Conservation (phyloP, 495 filamentous ascomycete species). For the Wilcoxina mikolae region DNA sequence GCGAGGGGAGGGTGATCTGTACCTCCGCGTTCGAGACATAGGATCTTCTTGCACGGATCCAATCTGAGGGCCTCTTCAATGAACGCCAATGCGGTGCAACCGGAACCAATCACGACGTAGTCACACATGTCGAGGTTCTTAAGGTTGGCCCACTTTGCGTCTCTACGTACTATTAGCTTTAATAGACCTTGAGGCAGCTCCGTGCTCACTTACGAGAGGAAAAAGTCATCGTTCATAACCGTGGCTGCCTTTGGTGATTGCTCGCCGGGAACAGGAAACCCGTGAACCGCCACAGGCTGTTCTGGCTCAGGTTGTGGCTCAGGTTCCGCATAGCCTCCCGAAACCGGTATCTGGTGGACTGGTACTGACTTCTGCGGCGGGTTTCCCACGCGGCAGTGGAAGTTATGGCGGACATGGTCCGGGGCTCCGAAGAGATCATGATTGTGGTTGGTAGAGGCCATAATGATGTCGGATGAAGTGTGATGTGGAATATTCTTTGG, state of each 20-base stretch:
- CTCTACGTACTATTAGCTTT: background rate
- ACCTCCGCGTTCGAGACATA: slow-evolving; percentile 4
- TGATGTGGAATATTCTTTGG: too few relatives aligned
- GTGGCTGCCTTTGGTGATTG: background rate
- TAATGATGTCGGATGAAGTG: too few relatives aligned
- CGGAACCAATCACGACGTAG: slow-evolving; percentile 4
- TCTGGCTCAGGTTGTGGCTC: background rate
- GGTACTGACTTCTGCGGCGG: background rate
- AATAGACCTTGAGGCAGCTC: background rate
- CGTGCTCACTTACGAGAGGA: background rate
- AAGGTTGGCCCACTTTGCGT: background rate
- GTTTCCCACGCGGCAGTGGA: background rate
- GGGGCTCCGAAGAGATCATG: too few relatives aligned
- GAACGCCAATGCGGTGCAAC: slow-evolving; percentile 4
- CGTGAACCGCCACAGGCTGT: background rate
- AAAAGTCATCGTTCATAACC: background rate
- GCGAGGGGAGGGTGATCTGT: background rate
- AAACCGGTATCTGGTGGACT: background rate
- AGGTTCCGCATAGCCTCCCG: background rate
- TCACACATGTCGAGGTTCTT: background rate
- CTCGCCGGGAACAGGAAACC: background rate
- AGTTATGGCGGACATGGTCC: background rate
- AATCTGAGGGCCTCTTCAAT: background rate
- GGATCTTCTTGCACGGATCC: background rate
- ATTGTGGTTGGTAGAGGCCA: too few relatives aligned